Conservation (phyloP, 2,329 filamentous ascomycete genomes). For the Aspergillus uvarum region DNA sequence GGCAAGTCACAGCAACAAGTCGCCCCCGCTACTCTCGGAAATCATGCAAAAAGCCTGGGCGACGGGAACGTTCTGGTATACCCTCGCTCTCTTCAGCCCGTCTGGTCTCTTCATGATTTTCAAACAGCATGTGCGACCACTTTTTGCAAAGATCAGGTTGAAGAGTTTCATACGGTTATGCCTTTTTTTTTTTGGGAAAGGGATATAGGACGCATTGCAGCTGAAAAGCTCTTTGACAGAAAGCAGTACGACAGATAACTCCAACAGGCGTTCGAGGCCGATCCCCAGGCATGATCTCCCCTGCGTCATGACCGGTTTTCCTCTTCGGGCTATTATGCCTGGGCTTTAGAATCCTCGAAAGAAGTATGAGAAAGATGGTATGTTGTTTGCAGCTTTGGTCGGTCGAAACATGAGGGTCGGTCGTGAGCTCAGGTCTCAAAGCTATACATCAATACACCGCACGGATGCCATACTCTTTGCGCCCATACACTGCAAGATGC, state of each 20-base stretch:
- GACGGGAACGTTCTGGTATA: conserved; percentile 22
- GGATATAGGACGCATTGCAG: conserved; percentile 15
- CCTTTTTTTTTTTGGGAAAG: conserved; percentile 20
- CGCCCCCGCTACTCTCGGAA: not conserved
- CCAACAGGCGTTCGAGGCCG: not conserved
- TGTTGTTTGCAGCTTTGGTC: too few relatives aligned
- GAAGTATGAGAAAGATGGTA: too few relatives aligned
- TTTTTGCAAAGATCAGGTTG: conserved; percentile 11
- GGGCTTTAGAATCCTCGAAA: too few relatives aligned
- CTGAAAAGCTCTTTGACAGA: conserved; percentile 14
- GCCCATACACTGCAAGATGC: too few relatives aligned
- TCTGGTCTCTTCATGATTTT: conserved; percentile 21
- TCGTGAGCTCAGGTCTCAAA: too few relatives aligned
- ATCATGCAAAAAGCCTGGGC: conserved; percentile 22
- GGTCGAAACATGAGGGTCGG: too few relatives aligned
- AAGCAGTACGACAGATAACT: conserved; percentile 14
- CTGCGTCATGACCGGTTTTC: too few relatives aligned
- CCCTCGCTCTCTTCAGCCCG: conserved; percentile 20
- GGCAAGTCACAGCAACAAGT: too few relatives aligned
- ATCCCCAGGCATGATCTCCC: not conserved
- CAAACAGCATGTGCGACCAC: conserved; percentile 20
- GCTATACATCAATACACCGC: too few relatives aligned
- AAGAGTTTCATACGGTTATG: conserved; percentile 20
- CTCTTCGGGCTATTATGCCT: too few relatives aligned
- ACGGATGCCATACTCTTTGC: too few relatives aligned